A percentile compares a stretch with the other conserved stretches of the same genome.
Conservation (phyloP, 371 early-diverging fungal species). For the Rhizopus microsporus region DNA sequence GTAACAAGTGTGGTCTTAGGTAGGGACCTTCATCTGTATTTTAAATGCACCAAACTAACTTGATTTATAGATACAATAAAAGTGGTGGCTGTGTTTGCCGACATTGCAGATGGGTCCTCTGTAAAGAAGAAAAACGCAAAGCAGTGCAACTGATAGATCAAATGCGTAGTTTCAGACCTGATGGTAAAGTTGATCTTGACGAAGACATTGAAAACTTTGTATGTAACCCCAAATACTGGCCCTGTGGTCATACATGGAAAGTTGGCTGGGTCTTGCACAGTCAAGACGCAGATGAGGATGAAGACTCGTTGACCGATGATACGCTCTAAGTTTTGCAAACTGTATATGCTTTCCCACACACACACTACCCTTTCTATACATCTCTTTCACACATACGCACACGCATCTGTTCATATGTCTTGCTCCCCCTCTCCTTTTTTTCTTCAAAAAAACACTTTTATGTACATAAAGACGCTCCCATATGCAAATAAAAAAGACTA, state of each 20-base stretch:
- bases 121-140: conserved; percentile 55
- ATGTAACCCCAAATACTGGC: conserved; percentile 53
- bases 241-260: conserved; percentile 50
- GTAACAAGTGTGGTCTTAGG: conserved; percentile 59
- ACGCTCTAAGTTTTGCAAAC: conserved; percentile 2
- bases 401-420: conserved; percentile 7
- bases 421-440: not conserved
- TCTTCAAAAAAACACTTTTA: not conserved
- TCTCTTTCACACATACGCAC: not conserved
- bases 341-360: not conserved
- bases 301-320: conserved; percentile 16
- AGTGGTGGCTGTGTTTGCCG: conserved; percentile 54
- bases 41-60: not conserved
- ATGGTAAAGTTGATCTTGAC: conserved; percentile 36
- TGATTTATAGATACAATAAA: conserved; percentile 43
- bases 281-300: conserved; percentile 24
- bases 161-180: conserved; percentile 41
- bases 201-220: conserved; percentile 47
- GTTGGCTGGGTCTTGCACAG: conserved; percentile 48
- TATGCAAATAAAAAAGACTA: no score
- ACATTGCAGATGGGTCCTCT: conserved; percentile 51
- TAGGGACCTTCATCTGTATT: conserved; percentile 20
- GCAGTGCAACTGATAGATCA: conserved; percentile 43
- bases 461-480: no score
- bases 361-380: not conserved